Conservation (phyloP, 345 rosid species). For the Laguncularia racemosa region DNA sequence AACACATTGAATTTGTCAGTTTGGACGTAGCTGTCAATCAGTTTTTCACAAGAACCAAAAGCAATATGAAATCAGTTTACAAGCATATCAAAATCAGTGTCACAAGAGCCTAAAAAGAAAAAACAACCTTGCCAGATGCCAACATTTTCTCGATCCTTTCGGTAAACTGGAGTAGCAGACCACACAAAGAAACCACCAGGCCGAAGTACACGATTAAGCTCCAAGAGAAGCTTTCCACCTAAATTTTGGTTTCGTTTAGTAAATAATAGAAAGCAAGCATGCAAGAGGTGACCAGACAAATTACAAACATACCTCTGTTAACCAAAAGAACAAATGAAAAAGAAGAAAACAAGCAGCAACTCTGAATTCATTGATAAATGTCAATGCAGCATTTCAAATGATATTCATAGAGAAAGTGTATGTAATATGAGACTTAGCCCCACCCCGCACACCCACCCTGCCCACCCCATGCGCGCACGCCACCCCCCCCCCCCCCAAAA, state of each 20-base stretch:
- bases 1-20: conserved; percentile 68
- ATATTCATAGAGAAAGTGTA: too few species aligned
- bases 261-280: background rate
- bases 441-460: too few species aligned
- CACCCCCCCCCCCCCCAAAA: too few species aligned
- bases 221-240: conserved; percentile 94
- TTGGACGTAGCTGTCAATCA: conserved; percentile 52
- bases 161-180: conserved; percentile 96
- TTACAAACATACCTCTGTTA: too few species aligned
- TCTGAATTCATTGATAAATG: too few species aligned
- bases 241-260: conserved; percentile 9
- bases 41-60: background rate
- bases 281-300: too few species aligned
- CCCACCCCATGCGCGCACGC: too few species aligned
- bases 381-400: too few species aligned
- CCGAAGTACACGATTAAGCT: conserved; percentile 77
- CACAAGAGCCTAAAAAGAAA: background rate
- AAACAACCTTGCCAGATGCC: conserved; percentile 75
- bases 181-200: conserved; percentile 96
- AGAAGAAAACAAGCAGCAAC: too few species aligned
- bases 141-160: conserved; percentile 66
- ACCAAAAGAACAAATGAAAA: too few species aligned
- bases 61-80: conserved; percentile 10
- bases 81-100: conserved; percentile 3
- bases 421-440: too few species aligned